Evolutionary conservation across 2,329 filamentous ascomycete genomes (phyloP), one percentile per base, ranked within the genome.

Genomic region (Exophiala aquamarina): DNA sequence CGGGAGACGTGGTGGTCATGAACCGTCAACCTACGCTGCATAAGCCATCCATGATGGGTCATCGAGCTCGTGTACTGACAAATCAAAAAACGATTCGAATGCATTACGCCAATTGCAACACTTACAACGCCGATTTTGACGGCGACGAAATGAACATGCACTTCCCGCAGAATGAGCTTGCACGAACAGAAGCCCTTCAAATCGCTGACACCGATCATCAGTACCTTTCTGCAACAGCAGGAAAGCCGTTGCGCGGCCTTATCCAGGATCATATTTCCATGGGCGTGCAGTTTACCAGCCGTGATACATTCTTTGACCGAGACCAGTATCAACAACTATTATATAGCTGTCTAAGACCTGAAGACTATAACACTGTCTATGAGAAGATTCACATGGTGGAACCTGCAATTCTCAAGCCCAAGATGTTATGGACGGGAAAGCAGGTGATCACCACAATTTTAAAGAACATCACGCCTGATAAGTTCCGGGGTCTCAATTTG

Each of bases 71-170:
- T 50, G 92, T 98, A 4, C 73, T 98, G 14, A 88, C 89, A 0
- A 91, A 90, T 28, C 94, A 98, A 68, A 95, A 95, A 71, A 97
- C 93, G 0, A 91, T 98, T 65, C 90, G 93, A 57, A 97, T 98
- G 92, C 93, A 98, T 73, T 98, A 98, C 70, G 92, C 93, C 61
- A 98, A 98, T 67, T 97, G 93, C 68, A 98, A 98, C 64, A 96
- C 93, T 1, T 98, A 98, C 76, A 98, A 98, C 61, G 93, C 93
- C 23, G 93, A 98, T 77, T 98, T 98, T 64, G 94, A 98, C 63
- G 93, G 93, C 67, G 93, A 98, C 65, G 93, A 98, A 69, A 98
- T 98, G 93, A 98, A 98, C 68, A 94, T 98, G 91, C 93, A 98
- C 70, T 97, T 98, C 63, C 93, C 93, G 1, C 93, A 98, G 61